These are phyloP conservation scores for Pyrenophora tritici-repentis DNA, from an alignment of 2,329 filamentous ascomycete genomes.

Conservation along the genomic window DNA sequence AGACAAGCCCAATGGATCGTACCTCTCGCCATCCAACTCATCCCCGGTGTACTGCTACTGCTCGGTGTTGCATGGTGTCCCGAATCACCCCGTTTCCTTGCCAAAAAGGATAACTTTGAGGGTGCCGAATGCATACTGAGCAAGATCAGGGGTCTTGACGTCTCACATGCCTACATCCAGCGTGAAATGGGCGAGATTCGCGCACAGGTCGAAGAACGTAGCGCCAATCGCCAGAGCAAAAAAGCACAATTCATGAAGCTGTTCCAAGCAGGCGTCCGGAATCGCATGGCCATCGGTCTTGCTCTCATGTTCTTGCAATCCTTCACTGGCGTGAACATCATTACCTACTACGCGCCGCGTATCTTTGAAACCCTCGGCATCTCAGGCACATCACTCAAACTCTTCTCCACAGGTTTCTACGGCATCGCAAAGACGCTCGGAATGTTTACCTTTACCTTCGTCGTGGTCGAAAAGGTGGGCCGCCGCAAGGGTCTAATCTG, in stretches of 20 bases:
- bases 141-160: conserved; percentile 53
- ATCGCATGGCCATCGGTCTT: conserved; percentile 47
- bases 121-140: conserved; percentile 50
- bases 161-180: conserved; percentile 51
- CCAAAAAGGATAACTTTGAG: conserved; percentile 42
- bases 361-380: conserved; percentile 54
- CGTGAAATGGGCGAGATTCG: conserved; percentile 57
- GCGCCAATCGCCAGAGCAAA: conserved; percentile 36
- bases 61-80: conserved; percentile 46
- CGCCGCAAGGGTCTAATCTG: conserved; percentile 53
- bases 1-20: conserved; percentile 65
- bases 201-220: conserved; percentile 40
- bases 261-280: conserved; percentile 47
- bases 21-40: conserved; percentile 58
- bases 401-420: conserved; percentile 59
- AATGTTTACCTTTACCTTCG: conserved; percentile 49
- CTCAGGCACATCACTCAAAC: conserved; percentile 46
- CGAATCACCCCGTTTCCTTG: conserved; percentile 43
- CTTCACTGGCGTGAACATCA: conserved; percentile 45
- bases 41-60: conserved; percentile 48
- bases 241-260: conserved; percentile 42
- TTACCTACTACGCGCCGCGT: conserved; percentile 45
- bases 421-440: conserved; percentile 50
- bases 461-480: conserved; percentile 49
- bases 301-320: conserved; percentile 47